These are phyloP conservation scores for Asclepias syriaca DNA, from an alignment of 257 asterid genomes.

Conservation along the genomic window DNA sequence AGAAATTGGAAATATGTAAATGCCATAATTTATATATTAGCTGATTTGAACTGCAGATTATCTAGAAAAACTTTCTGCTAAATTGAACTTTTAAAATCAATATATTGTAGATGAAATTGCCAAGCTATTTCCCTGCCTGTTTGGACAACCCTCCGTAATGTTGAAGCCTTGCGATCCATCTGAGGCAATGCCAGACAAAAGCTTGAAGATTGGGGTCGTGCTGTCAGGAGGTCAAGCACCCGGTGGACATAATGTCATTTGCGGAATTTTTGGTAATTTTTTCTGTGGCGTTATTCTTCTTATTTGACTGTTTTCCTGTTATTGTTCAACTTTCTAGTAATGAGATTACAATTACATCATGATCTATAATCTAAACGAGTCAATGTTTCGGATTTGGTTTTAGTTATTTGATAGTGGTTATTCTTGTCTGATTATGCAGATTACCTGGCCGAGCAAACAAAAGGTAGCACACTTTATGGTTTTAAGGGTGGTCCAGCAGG, in stretches of 20 bases:
- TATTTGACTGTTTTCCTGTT: no score
- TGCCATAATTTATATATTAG: not conserved
- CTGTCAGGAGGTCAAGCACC: conserved; percentile 98
- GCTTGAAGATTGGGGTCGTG: conserved; percentile 78
- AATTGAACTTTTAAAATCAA: not conserved
- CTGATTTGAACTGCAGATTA: not conserved
- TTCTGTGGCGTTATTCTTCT: not conserved
- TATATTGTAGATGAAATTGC: conserved; percentile 69
- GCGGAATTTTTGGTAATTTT: conserved; percentile 70
- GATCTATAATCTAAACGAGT: not conserved
- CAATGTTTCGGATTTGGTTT: not conserved
- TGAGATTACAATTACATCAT: not conserved
- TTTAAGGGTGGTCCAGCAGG: conserved; percentile 98
- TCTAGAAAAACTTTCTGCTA: not conserved
- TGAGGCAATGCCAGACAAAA: conserved; percentile 18
- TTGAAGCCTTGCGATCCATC: conserved; percentile 51
- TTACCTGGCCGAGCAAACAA: conserved; percentile 66
- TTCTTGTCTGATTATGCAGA: conserved; percentile 35
- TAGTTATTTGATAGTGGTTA: not conserved
- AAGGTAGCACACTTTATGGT: conserved; percentile 86
- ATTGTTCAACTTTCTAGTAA: not conserved
- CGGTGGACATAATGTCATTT: conserved; percentile 93
- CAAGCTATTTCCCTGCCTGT: conserved; percentile 70
- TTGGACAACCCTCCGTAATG: conserved; percentile 84
- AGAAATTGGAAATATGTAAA: not conserved